Percentiles rank a stretch among this genome's conserved stretches.
phyloP scores from a whole-genome alignment of 176 grass and related monocot species.

The Panicum miliaceum region DNA sequence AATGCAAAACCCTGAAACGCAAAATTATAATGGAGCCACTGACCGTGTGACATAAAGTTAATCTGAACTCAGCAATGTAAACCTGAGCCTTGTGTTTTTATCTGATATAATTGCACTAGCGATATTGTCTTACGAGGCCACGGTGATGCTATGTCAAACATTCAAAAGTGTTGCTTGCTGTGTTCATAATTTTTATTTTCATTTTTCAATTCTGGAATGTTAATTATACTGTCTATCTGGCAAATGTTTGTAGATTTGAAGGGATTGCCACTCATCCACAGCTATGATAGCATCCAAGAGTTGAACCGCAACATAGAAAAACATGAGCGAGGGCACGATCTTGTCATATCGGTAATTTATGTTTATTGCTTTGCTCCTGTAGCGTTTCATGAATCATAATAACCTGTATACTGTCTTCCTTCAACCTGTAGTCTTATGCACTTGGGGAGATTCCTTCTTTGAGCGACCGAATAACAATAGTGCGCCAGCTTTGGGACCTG shows the following conservation, averaged over 20 bases:
- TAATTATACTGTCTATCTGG: slow-evolving; percentile 15
- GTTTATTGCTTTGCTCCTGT: slow-evolving; percentile 25
- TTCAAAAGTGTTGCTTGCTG: slow-evolving; percentile 13
- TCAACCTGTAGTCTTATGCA: slow-evolving; percentile 79
- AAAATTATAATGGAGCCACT: slow-evolving; percentile 3
- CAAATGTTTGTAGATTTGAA: slow-evolving; percentile 66
- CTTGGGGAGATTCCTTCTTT: slow-evolving; percentile 97
- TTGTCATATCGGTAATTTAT: slow-evolving; percentile 93
- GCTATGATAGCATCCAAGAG: slow-evolving; percentile 96
- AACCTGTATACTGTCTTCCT: slow-evolving; percentile 20
- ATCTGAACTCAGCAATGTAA: slow-evolving; percentile 20
- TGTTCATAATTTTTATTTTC: neutral
- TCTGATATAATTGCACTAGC: neutral
- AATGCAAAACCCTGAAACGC: neutral
- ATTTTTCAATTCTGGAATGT: neutral
- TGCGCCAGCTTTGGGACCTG: slow-evolving; percentile 96
- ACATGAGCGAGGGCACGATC: slow-evolving; percentile 74
- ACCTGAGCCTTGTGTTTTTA: neutral
- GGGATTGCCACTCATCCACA: slow-evolving; percentile 81
- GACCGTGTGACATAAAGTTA: slow-evolving; percentile 6
- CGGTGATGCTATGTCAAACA: slow-evolving; percentile 21
- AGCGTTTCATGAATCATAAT: slow-evolving; percentile 9
- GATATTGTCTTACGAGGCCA: slow-evolving; percentile 7
- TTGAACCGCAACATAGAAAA: slow-evolving; percentile 84
- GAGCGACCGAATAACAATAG: slow-evolving; percentile 83